Evolutionary conservation across 2,329 filamentous ascomycete species (phyloP).

Genomic region (Calonectria multiphialidica): DNA sequence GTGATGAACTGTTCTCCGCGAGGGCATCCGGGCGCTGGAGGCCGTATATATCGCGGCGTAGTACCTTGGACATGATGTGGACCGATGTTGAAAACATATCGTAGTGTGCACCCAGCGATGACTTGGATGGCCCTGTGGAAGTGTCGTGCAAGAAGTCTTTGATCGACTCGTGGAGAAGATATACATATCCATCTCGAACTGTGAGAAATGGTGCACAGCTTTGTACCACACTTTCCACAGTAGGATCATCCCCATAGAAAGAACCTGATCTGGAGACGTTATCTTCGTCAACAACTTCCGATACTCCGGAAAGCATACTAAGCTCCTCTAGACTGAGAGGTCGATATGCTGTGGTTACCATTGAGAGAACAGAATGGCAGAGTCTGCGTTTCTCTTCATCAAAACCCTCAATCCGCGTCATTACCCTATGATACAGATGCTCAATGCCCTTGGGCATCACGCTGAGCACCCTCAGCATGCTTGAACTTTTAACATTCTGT

Average conservation of each 20-base stretch:
- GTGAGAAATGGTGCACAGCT: slow-evolving; percentile 55
- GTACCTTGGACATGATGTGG: slow-evolving; percentile 39
- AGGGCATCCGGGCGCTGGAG: slow-evolving; percentile 35
- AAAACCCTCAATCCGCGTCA: slow-evolving; percentile 45
- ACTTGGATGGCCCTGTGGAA: slow-evolving; percentile 37
- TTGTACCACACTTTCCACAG: slow-evolving; percentile 44
- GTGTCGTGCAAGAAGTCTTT: slow-evolving; percentile 53
- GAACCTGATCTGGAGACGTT: background rate
- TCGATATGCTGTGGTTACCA: slow-evolving; percentile 46
- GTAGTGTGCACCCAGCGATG: slow-evolving; percentile 40
- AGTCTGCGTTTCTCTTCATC: slow-evolving; percentile 40
- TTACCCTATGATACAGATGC: slow-evolving; percentile 53
- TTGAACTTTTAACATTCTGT: background rate
- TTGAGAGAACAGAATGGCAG: slow-evolving; percentile 51
- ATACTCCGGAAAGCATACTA: slow-evolving; percentile 29
- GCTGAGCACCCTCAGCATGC: background rate
- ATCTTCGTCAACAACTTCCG: slow-evolving; percentile 16
- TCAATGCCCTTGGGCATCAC: slow-evolving; percentile 44
- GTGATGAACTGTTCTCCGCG: slow-evolving; percentile 15
- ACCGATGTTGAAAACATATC: slow-evolving; percentile 51
- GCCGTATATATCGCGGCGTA: slow-evolving; percentile 52
- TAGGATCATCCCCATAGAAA: slow-evolving; percentile 16
- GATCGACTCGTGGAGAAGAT: slow-evolving; percentile 57
- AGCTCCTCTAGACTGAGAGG: slow-evolving; percentile 54
- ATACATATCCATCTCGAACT: slow-evolving; percentile 43